Base-by-base conservation (phyloP, 75 land plant genomes). In the Larix kaempferi region DNA sequence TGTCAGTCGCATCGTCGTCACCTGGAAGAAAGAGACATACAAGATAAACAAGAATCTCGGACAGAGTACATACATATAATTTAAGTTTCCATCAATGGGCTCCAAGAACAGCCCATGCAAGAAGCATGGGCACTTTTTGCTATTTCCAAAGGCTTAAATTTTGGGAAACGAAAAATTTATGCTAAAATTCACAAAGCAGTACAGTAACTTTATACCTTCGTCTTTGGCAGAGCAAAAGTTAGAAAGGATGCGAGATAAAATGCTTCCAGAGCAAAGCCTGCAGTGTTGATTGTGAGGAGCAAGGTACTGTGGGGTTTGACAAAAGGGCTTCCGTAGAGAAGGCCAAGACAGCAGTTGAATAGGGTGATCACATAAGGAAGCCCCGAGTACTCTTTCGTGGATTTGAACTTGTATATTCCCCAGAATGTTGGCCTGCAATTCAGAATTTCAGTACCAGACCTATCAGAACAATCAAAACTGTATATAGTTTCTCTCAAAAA, bases 351-450 rank as follows among this genome's bases (percentile, higher is more conserved):
- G 81, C 93, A 88, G 63, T 88, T 91, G 56, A 87, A 79, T 19
- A 91, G 78, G 2, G 89, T 87, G n/a, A 83, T 80, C 22, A 93
- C 80, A 77, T 93, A 93, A 0, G 93, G 89, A n/a, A 87, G 52
- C 4, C 83, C 82, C 11, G 86, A 87, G 88, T 76, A 93, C 35
- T 87, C 59, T 77, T 83, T 78, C n/a, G 92, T 92, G 14, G 91
- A 83, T 64, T 76, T 81, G 74, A 76, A 74, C 85, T 80, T 88
- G 17, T 77, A 75, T 39, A 93, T 93, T 55, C 65, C 77, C 27
- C 71, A 72, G 63, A 93, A 85, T 13, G 95, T 93, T 55, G 89
- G 81, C 87, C 95, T 92, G 81, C 54, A 6, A 37, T 16, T 10
- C 78, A 56, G 6, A 14, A 1, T 73, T 33, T 44, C 49, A 44